Percentiles rank a stretch among this genome's conserved stretches.
phyloP scores from a whole-genome alignment of 345 rosid genomes.

The Populus simonii region DNA sequence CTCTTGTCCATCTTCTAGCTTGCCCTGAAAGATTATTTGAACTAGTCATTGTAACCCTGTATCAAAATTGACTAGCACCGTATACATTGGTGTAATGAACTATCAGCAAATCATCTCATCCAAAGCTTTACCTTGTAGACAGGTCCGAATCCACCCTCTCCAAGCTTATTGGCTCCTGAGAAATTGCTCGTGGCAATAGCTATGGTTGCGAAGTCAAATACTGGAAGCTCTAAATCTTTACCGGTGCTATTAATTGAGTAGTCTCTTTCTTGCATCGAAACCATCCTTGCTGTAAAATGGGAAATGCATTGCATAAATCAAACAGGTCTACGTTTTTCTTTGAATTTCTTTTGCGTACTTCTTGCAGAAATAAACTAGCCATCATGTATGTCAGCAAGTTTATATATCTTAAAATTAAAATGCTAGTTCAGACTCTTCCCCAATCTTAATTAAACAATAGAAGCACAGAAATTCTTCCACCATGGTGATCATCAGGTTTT shows the following conservation, averaged over 20 bases:
- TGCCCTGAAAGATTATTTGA: constrained; percentile 23
- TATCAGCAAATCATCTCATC: not conserved
- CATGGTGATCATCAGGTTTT: not conserved
- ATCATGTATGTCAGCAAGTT: too few relatives aligned
- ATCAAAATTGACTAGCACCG: not conserved
- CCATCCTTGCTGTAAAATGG: not conserved
- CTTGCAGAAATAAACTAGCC: too few relatives aligned
- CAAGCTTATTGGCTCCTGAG: constrained; percentile 12
- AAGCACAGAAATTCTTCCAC: not conserved
- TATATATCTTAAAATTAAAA: too few relatives aligned
- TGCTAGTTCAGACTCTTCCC: too few relatives aligned
- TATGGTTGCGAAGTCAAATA: constrained; percentile 24
- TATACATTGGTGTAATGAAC: not conserved
- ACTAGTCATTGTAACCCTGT: not conserved
- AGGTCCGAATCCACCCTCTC: constrained; percentile 33
- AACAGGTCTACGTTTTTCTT: not conserved
- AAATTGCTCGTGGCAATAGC: constrained; percentile 13
- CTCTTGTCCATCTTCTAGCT: constrained; percentile 27
- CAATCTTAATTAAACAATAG: too few relatives aligned
- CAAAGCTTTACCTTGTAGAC: constrained; percentile 20
- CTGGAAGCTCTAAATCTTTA: constrained; percentile 20
- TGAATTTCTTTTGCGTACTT: not conserved
- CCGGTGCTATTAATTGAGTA: not conserved
- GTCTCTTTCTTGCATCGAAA: constrained; percentile 8
- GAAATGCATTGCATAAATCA: not conserved